Evolutionary conservation across 306 rosid species (phyloP), one percentile per base, ranked within the genome.

Genomic region (Mucuna pruriens): DNA sequence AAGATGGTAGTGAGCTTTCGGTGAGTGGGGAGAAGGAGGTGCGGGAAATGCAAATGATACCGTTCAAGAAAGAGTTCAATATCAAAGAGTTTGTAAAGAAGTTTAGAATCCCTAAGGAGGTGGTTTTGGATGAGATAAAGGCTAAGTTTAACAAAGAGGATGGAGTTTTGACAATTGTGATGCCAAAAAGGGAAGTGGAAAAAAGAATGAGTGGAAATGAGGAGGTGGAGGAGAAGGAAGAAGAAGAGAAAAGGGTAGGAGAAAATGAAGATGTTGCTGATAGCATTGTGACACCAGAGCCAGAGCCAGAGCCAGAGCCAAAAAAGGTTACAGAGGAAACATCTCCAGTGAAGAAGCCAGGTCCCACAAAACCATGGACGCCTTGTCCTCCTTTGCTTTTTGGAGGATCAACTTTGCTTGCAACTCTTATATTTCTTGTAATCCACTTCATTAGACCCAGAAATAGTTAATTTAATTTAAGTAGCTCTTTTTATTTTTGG

Each of bases 201-300:
- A 88, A 90, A 75, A 90, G 93, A 15, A 40, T 58, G 1, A 6
- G 61, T 44, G 79, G 72, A 61, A 79, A 89, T 39, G 87, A 90
- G 83, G 97, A 93, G 80, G 87, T 88, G 69, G 76, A 75, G 64
- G 91, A 91, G 69, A 78, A 75, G 64, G 91, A 91, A 82, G 87
- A 20, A 65, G 9, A 6, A 36, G 2, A 65, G 31, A 2, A 11
- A 62, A 7, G 11, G 13, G 25, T 16, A 17, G 13, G 6, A 67
- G 74, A 89, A 64, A 80, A 82, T 67, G 74, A 89, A 64, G 78
- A 82, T 67, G 78, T 71, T 66, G 82, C 31, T 40, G 65, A 67
- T 46, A 81, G 26, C n/a, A n/a, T n/a, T 13, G 75, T 46, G 46
- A 64, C 22, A 80, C 33, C 71, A 34, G 80, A 29, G n/a, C n/a